Conservation (phyloP, 768 basidiomycete species). For the Kwoniella bestiolae region DNA sequence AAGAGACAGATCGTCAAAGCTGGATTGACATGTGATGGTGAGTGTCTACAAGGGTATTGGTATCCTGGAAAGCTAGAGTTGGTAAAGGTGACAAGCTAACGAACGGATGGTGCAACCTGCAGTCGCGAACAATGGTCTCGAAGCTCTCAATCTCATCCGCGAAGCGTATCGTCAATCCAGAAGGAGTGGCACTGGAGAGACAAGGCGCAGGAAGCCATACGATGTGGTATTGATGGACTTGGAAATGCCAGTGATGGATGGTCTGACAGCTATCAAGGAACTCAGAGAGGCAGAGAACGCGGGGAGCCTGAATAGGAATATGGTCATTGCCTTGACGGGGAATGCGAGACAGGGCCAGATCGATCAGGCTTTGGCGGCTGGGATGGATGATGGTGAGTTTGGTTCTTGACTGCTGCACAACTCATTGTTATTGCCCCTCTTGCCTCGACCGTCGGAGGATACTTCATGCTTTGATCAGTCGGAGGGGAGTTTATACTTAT, state of each 20-base stretch:
- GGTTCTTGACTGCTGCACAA: not conserved
- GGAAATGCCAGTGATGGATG: constrained; percentile 58
- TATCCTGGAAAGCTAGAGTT: no score
- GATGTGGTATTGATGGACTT: constrained; percentile 52
- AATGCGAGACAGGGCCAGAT: constrained; percentile 49
- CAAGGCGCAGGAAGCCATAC: constrained; percentile 29
- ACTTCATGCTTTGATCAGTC: no score
- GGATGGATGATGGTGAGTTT: constrained; percentile 45
- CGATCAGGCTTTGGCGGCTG: constrained; percentile 38
- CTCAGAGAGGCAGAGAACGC: constrained; percentile 42
- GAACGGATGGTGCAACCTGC: not conserved
- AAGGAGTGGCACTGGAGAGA: constrained; percentile 21
- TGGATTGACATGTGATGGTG: constrained; percentile 51
- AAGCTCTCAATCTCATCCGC: constrained; percentile 49
- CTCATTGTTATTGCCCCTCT: no score
- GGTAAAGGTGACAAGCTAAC: no score
- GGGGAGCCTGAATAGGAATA: constrained; percentile 36
- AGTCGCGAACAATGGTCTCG: constrained; percentile 51
- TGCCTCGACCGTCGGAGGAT: no score
- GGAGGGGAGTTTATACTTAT: not conserved
- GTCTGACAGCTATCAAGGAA: constrained; percentile 49
- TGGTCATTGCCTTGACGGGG: constrained; percentile 50
- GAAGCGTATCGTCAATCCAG: constrained; percentile 34
- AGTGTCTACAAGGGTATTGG: no score
- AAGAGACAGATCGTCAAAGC: constrained; percentile 52